phyloP scores from a whole-genome alignment of 371 early-diverging fungal species.

The Mortierella polycephala region DNA sequence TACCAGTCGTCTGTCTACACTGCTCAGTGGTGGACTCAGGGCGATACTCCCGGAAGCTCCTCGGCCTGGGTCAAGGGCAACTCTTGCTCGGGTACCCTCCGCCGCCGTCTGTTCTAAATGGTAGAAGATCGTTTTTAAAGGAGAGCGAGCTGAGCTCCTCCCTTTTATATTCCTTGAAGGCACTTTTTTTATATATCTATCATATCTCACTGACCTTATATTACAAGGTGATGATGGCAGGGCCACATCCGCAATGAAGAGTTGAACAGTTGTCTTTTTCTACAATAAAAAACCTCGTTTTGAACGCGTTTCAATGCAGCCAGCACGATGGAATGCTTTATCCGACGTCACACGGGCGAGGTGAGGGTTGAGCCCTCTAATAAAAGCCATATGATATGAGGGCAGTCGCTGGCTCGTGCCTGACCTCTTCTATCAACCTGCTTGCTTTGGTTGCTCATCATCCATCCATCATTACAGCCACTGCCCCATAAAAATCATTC shows the following conservation, averaged over 20 bases:
- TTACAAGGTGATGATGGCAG: slow-evolving; percentile 9
- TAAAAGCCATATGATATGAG: background rate
- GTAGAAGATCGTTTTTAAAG: no score
- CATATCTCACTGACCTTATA: no score
- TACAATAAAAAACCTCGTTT: slow-evolving; percentile 2
- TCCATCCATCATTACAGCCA: background rate
- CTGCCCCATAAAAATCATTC: background rate
- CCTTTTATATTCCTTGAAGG: background rate
- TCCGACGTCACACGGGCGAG: background rate
- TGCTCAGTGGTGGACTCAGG: slow-evolving; percentile 59
- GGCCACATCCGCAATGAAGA: slow-evolving; percentile 8
- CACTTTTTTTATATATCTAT: background rate
- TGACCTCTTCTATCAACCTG: background rate
- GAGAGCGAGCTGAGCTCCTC: slow-evolving; percentile 4
- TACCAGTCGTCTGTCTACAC: slow-evolving; percentile 53
- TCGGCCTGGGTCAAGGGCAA: slow-evolving; percentile 46
- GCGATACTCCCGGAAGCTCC: slow-evolving; percentile 41
- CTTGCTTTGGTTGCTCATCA: background rate
- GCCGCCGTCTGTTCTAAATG: slow-evolving; percentile 33
- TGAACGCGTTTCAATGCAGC: background rate
- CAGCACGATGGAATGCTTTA: background rate
- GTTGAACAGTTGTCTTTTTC: background rate
- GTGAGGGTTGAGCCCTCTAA: background rate
- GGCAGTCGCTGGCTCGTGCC: slow-evolving; percentile 9
- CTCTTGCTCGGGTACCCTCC: slow-evolving; percentile 38